phyloP scores from a whole-genome alignment of 805 yeast species.

The Metschnikowia similis region DNA sequence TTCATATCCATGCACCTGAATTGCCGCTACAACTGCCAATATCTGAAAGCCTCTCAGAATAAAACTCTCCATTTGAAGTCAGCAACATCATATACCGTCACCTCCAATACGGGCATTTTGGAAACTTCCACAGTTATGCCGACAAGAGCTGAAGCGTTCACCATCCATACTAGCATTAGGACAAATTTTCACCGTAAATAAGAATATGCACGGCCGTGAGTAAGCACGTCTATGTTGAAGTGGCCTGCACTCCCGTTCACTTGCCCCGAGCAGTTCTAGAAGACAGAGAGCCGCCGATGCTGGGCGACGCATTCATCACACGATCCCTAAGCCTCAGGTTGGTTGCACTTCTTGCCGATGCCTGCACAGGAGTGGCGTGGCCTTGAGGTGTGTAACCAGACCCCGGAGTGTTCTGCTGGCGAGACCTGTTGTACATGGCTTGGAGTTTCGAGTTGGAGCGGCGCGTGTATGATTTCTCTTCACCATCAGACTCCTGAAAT shows the following conservation, averaged over 20 bases:
- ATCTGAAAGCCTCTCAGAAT: too few relatives aligned
- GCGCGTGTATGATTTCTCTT: conserved; percentile 23
- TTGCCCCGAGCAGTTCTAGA: conserved; percentile 26
- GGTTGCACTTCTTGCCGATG: conserved; percentile 11
- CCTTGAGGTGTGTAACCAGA: conserved; percentile 23
- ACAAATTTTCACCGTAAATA: too few relatives aligned
- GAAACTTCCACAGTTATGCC: too few relatives aligned
- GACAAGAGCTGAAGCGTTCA: too few relatives aligned
- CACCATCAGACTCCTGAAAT: conserved; percentile 6
- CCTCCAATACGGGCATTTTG: too few relatives aligned
- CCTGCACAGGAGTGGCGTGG: conserved; percentile 3
- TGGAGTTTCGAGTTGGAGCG: conserved; percentile 33
- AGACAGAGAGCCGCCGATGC: conserved; percentile 3
- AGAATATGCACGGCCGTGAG: background rate
- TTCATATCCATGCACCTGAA: background rate
- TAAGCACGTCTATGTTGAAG: background rate
- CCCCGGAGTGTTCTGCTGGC: conserved; percentile 35
- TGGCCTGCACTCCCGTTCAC: conserved; percentile 2
- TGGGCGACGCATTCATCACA: conserved; percentile 11
- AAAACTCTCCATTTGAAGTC: too few relatives aligned
- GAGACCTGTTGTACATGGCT: conserved; percentile 38
- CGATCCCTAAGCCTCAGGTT: conserved; percentile 17
- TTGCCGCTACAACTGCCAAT: background rate
- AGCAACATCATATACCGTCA: too few relatives aligned
- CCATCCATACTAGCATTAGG: too few relatives aligned